A percentile compares a stretch with the other conserved stretches of the same genome.
Evolutionary conservation across 1,284 basidiomycete species (phyloP).

Genomic region (Gomphus bonarii): DNA sequence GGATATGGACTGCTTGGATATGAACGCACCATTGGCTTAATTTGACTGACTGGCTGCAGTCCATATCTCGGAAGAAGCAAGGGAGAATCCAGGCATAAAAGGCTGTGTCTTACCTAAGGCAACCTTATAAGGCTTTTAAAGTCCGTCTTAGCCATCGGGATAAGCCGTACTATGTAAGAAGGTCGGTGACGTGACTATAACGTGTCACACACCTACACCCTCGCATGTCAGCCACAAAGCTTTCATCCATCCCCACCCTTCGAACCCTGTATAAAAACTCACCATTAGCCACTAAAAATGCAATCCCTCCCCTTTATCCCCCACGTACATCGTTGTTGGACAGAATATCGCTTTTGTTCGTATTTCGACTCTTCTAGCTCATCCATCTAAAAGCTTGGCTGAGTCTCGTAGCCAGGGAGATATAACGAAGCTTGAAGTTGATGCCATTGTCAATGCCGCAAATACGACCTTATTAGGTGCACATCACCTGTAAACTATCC

Average conservation of each 20-base stretch:
- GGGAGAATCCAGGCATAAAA: too few species aligned
- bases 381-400: neutral
- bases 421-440: conserved; percentile 63
- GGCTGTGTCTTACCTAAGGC: too few species aligned
- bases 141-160: too few species aligned
- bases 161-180: too few species aligned
- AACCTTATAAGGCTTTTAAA: too few species aligned
- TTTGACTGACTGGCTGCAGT: too few species aligned
- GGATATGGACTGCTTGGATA: too few species aligned
- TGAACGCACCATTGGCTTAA: too few species aligned
- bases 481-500: conserved; percentile 15
- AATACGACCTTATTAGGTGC: conserved; percentile 67
- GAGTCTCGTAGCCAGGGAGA: conserved; percentile 53
- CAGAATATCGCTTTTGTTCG: conserved; percentile 11
- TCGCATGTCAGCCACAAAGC: conserved; percentile 18
- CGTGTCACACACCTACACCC: too few species aligned
- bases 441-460: conserved; percentile 84
- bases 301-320: conserved; percentile 12
- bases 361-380: neutral
- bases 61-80: too few species aligned
- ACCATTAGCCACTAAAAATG: conserved; percentile 18
- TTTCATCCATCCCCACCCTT: conserved; percentile 41
- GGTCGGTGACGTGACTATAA: too few species aligned
- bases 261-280: conserved; percentile 35
- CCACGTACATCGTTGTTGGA: conserved; percentile 4